Evolutionary conservation across 2,329 filamentous ascomycete species (phyloP), one percentile per base, ranked within the genome.

Genomic region (Ophiostoma himal-ulmi): DNA sequence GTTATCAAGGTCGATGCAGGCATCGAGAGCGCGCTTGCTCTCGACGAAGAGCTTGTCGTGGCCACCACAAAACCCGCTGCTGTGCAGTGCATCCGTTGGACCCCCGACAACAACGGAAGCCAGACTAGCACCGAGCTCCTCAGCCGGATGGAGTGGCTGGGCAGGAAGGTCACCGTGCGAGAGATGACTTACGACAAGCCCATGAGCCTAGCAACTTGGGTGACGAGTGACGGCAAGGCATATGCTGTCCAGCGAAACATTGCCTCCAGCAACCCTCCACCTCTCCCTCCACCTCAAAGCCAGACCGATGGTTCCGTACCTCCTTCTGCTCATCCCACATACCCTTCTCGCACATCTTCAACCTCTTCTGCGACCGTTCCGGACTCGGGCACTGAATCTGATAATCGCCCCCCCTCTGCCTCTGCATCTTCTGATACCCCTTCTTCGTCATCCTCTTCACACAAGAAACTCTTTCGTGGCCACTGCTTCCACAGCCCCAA

Each of bases 1-100:
- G 94, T 97, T 17, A 98, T 99, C 77, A 96, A 96, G 78, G 93
- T 99, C 22, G 95, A 99, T 79, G 95, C 95, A 2, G 95, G 95
- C 2, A 97, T 99, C 75, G 89, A 89, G 75, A 92, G 89, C 76
- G 93, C 92, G 13, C 82, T 98, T 70, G 94, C 95, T 2, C 84
- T 98, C 30, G 95, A 98, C 74, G 92, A 97, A 70, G 95, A 98
- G 79, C 83, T 99, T 57, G 85, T 98, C 30, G 94, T 99, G 69
- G 92, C 95, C 5, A 99, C 95, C 0, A 85, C 88, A 71, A 97
- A 95, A 77, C 95, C 95, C 3, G 90, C 94, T 0, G 94, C 95
- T n/a, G 88, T 98, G 20, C 95, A 99, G 79, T 97, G 94, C 80
- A 98, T 99, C 75, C 88, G 91, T 71, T 99, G 95, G 95, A 91